Conservation (phyloP, 2,329 filamentous ascomycete genomes). For the Periconia macrospinosa region DNA sequence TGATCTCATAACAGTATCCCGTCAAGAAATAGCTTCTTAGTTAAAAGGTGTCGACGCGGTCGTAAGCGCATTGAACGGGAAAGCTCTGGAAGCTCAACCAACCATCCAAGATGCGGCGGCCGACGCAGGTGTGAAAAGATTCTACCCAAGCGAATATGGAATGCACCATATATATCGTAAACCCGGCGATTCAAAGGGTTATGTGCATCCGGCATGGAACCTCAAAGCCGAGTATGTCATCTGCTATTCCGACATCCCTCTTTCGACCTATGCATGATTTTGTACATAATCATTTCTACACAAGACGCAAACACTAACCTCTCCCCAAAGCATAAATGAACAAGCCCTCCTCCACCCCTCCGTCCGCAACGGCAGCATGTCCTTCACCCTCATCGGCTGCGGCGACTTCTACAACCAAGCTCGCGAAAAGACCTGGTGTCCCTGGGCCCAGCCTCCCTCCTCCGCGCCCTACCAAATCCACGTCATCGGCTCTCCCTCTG, state of each 20-base stretch:
- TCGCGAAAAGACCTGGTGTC: conserved; percentile 29
- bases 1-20: conserved; percentile 9
- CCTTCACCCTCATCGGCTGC: conserved; percentile 35
- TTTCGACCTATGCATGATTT: too few relatives aligned
- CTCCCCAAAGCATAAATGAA: conserved; percentile 10
- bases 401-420: conserved; percentile 35
- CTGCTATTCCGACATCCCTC: neutral
- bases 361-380: conserved; percentile 21
- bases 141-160: conserved; percentile 29
- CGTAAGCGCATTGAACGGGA: too few relatives aligned
- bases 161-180: conserved; percentile 27
- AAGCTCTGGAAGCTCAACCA: too few relatives aligned
- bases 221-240: neutral
- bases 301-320: neutral
- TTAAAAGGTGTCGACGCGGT: too few relatives aligned
- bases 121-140: conserved; percentile 25
- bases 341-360: conserved; percentile 19
- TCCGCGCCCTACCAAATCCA: conserved; percentile 22
- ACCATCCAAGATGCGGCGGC: too few relatives aligned
- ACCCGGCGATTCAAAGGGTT: conserved; percentile 16
- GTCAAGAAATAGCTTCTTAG: conserved; percentile 10
- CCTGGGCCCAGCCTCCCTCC: conserved; percentile 21
- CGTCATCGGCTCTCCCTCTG: conserved; percentile 23
- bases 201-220: conserved; percentile 18
- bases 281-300: too few relatives aligned